These are phyloP conservation scores for Saccharomycopsis sp. DNA, from an alignment of 805 yeast genomes.

Conservation along the genomic window DNA sequence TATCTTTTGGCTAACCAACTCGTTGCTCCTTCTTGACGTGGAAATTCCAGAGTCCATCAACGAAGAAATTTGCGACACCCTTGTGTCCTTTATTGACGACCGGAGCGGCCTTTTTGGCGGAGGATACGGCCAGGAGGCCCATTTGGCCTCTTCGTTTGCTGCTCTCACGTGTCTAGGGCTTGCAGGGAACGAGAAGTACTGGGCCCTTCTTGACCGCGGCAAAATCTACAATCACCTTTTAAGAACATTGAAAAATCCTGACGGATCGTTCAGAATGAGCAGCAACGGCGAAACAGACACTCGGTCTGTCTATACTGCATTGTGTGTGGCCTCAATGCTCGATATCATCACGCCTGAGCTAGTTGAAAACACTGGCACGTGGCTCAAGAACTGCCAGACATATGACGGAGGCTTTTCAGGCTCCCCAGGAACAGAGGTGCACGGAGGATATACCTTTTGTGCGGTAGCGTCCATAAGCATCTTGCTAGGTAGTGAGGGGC, in stretches of 20 bases:
- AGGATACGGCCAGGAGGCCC: constrained; percentile 75
- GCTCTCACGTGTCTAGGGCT: constrained; percentile 56
- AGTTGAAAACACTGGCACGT: constrained; percentile 43
- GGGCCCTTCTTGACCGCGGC: constrained; percentile 26
- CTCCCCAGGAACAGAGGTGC: constrained; percentile 79
- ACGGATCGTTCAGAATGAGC: constrained; percentile 79
- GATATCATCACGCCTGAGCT: constrained; percentile 58
- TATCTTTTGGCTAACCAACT: constrained; percentile 73
- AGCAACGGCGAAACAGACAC: constrained; percentile 77
- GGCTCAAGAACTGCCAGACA: constrained; percentile 70
- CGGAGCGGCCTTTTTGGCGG: constrained; percentile 75
- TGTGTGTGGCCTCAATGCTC: constrained; percentile 64
- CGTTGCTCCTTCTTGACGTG: constrained; percentile 36
- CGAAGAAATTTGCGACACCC: constrained; percentile 27
- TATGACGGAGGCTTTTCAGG: constrained; percentile 97
- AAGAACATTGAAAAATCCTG: constrained; percentile 45
- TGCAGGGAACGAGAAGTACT: constrained; percentile 33
- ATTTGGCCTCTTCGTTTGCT: constrained; percentile 81
- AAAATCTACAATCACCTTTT: constrained; percentile 59
- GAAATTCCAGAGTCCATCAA: constrained; percentile 24
- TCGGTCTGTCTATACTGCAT: constrained; percentile 80
- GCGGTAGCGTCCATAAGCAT: constrained; percentile 61
- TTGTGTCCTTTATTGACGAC: constrained; percentile 28
- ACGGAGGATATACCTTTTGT: constrained; percentile 95
- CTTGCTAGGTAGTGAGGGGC: constrained; percentile 27